Evolutionary conservation across 2,329 filamentous ascomycete species (phyloP), one percentile per base, ranked within the genome.

Genomic region (Colletotrichum paranaense): DNA sequence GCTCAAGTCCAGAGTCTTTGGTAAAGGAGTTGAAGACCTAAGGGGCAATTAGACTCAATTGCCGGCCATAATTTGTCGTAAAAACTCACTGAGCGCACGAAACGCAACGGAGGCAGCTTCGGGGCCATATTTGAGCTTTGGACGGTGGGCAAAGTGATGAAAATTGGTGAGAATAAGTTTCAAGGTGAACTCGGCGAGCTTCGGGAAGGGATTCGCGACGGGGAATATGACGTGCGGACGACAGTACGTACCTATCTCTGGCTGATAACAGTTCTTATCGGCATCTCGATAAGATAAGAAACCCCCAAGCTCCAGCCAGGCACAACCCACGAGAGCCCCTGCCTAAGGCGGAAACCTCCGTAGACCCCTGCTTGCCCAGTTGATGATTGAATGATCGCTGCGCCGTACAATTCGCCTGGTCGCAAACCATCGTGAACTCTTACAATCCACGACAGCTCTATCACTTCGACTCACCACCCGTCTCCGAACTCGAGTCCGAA

Each of bases 21-120:
- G 94, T 91, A 82, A 98, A 98, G 2, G 94, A 95, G 81, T 93
- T 93, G 86, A 95, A 89, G 59, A 97, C 94, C 94, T 97, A 72
- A 1, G 22, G 52, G 16, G 38, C 71, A 53, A 69, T 74, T 53
- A 68, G 72, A 35, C 14, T 42, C 2, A 4, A 35, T 24, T 35
- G 42, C 55, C 35, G 38, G 14, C 14, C 38, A 1, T 6, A 6
- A 1, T 42, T 2, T 19, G 1, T 64, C 11, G 22, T 9, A 60
- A 1, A 19, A 42, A 80, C 88, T 77, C 83, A 93, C 92, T 57
- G 90, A 91, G 82, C 87, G 86, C 16, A 94, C 76, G 60, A 77
- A 77, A 53, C 69, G 56, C 53, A 74, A 24, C 65, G 81, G 55
- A 19, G 63, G 74, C 55, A 77, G 52, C 62, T 73, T 74, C 1